Conservation (phyloP, 306 rosid genomes). For the Medicago arabica region DNA sequence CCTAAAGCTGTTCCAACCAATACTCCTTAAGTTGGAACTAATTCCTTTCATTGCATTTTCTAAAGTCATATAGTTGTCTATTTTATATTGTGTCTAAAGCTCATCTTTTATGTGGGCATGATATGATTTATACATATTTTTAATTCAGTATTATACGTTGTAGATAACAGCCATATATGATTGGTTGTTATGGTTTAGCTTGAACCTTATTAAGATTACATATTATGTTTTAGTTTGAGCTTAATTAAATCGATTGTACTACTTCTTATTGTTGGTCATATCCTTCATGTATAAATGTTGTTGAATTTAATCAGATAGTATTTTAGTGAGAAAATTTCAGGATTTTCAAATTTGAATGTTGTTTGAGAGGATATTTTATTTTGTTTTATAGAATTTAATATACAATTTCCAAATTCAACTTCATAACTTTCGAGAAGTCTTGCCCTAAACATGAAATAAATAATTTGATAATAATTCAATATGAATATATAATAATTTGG, state of each 20-base stretch:
- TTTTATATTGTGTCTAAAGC: background rate
- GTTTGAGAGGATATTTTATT: background rate
- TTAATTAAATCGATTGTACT: background rate
- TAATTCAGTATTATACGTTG: no score
- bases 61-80: background rate
- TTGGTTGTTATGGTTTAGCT: no score
- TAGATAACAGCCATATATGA: no score
- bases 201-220: background rate
- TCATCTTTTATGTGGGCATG: background rate
- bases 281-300: no score
- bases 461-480: no score
- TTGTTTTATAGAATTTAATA: background rate
- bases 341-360: background rate
- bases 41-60: no score
- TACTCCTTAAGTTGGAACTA: no score
- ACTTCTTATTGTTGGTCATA: background rate
- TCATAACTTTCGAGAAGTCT: background rate
- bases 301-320: background rate
- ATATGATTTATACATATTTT: background rate
- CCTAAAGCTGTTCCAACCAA: background rate
- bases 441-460: background rate
- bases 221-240: conserved; percentile 5
- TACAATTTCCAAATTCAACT: background rate
- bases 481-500: background rate
- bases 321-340: background rate